These are phyloP conservation scores for Striga hermonthica DNA, from an alignment of 305 asterid species.

Conservation along the genomic window DNA sequence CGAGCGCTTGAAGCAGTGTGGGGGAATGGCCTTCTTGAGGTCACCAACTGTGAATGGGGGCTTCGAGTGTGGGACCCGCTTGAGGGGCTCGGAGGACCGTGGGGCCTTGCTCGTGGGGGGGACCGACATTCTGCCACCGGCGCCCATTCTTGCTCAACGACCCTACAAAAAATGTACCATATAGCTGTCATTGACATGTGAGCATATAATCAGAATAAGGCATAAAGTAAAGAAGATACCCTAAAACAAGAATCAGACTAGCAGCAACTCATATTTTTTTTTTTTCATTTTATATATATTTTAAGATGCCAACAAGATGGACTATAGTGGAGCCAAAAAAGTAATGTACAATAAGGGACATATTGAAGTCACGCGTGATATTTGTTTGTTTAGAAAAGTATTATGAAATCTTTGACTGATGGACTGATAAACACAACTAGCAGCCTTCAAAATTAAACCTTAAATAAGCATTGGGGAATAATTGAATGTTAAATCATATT, in stretches of 20 bases:
- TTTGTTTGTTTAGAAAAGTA: not conserved
- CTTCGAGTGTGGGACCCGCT: constrained; percentile 64
- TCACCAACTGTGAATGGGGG: constrained; percentile 78
- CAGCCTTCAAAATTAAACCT: not conserved
- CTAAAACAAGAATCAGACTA: constrained; percentile 15
- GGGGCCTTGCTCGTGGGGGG: constrained; percentile 44
- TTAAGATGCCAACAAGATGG: not conserved
- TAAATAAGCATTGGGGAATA: constrained; percentile 1
- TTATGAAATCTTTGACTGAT: constrained; percentile 13
- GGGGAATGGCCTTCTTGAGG: constrained; percentile 78
- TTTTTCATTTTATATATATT: not conserved
- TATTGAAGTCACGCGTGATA: constrained; percentile 20
- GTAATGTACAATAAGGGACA: constrained; percentile 12
- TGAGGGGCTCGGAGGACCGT: constrained; percentile 36
- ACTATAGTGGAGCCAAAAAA: constrained; percentile 21
- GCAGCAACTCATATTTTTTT: constrained; percentile 7
- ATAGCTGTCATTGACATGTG: not conserved
- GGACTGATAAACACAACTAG: not conserved
- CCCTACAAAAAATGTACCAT: constrained; percentile 34
- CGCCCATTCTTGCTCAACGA: constrained; percentile 71
- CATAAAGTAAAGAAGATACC: constrained; percentile 13
- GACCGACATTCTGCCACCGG: constrained; percentile 74
- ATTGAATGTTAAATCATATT: not conserved
- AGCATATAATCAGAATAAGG: constrained; percentile 14
- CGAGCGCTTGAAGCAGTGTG: constrained; percentile 83